phyloP scores from a whole-genome alignment of 139 green algal genomes.

The Pseudopediastrum boryanum region DNA sequence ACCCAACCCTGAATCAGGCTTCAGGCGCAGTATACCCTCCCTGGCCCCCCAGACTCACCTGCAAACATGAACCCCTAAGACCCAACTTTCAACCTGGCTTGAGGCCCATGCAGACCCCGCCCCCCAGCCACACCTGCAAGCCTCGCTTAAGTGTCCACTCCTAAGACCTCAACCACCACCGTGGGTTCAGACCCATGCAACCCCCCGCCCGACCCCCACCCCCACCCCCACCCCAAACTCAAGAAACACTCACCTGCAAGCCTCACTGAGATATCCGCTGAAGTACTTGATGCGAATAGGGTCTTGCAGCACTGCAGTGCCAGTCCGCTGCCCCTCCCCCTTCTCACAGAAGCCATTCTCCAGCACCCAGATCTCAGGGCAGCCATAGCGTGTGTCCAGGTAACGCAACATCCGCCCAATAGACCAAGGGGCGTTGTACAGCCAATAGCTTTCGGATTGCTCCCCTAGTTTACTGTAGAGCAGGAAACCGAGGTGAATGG shows the following conservation, averaged over 20 bases:
- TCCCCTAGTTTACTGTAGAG: no score
- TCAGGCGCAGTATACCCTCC: no score
- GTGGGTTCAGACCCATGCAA: not conserved
- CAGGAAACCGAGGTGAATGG: no score
- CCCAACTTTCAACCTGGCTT: no score
- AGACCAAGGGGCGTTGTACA: constrained; percentile 11
- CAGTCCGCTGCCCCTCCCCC: not conserved
- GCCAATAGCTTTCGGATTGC: constrained; percentile 7
- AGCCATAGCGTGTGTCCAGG: not conserved
- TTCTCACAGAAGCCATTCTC: constrained; percentile 14
- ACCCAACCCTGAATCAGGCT: no score
- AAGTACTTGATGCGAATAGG: constrained; percentile 10
- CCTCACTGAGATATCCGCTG: constrained; percentile 2
- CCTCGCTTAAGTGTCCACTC: no score
- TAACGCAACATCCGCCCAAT: constrained; percentile 1
- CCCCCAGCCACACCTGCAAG: not conserved
- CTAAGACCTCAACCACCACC: not conserved
- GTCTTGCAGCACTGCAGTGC: not conserved
- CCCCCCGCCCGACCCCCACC: not conserved
- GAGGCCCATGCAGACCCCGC: not conserved
- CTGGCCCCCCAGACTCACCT: no score
- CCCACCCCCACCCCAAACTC: not conserved
- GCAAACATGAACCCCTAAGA: no score
- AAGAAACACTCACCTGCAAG: not conserved
- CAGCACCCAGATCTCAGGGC: constrained; percentile 9